Evolutionary conservation across 495 filamentous ascomycete species (phyloP), one percentile per base, ranked within the genome.

Genomic region (Pyrenopolyporus hunteri): DNA sequence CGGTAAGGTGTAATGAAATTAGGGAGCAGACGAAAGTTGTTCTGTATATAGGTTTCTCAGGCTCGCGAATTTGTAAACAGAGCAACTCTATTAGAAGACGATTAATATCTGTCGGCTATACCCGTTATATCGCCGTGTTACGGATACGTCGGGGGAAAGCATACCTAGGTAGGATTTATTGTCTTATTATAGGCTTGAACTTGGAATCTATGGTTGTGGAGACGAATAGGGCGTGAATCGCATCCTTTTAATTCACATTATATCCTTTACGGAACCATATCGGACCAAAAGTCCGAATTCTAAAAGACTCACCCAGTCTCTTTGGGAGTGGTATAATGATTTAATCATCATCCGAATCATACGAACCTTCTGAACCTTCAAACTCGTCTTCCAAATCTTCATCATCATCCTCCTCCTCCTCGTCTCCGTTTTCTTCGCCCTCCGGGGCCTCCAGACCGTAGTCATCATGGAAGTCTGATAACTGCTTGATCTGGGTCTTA

Each of bases 401-500:
- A 17, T 66, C 76, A 1, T 76, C 76, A 5, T 78, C 80, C 2
- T 85, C 54, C 10, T 29, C 77, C 1, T 82, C 83, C 0, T 84
- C 80, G 0, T 82, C 50, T 8, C 10, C 81, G 0, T 88, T 83
- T 0, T 83, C 86, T 13, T 89, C 87, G 1, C 83, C 87, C 2
- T 85, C 85, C n/a, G 81, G 86, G 7, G 74, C 80, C 73, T 89
- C 83, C 22, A 97, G 73, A 4, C 93, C 94, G 73, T 98, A 98
- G 71, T 92, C 91, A 66, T 97, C 91, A 70, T 95, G 85, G 71
- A 96, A 98, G 51, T 86, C 83, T 49, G 87, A 85, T 39, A 98
- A 78, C n/a, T 84, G 69, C 66, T 89, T 86, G 20, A 92, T 80
- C 51, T 88, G 79, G 0, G 90, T 88, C 59, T 85, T 87, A 80